Base-by-base conservation (phyloP, 2,329 filamentous ascomycete genomes). In the Ceratocystiopsis brevicomis region DNA sequence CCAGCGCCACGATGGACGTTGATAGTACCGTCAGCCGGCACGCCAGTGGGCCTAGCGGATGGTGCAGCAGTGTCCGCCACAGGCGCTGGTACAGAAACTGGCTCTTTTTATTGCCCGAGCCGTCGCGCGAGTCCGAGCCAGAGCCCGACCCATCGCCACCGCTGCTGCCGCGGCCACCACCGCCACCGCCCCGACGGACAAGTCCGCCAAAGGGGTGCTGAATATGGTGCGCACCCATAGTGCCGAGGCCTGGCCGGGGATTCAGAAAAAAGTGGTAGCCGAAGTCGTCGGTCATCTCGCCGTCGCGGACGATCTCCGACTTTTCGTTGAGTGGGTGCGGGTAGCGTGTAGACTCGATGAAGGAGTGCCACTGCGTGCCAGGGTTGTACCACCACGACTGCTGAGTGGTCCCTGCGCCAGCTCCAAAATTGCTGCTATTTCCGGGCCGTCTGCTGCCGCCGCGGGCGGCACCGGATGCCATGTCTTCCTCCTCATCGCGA, bases 1-100 rank as follows among this genome's bases (percentile, higher is more conserved):
- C 83, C 19, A 98, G 71, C 5, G 86, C 87, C 44, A 84, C 67
- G 36, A 83, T 71, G 2, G 86, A 93, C 48, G 92, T 92, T 46
- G 77, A 67, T 56, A 94, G 77, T 41, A 94, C 84, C 14, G 74
- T 78, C 17, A 93, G 63, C 42, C 90, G 82, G 57, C 94, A 84
- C 14, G 81, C 65, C 44, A 95, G 66, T 3, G 90, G 90, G 1
- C 94, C 81, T 50, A 95, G 78, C 13, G 86, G 81, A 54, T 87
- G 85, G 46, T 78, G 77, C 53, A 94, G 67, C 25, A 92, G 66
- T 35, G 74, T 71, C 43, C 71, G 69, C 67, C 81, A 80, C 41
- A 80, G 59, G 44, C 76, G 70, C 55, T 75, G 72, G 48, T 61
- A 65, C 11, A 66, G 51, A 9, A 34, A 34, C 33, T 5, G 4